These are phyloP conservation scores for Fusarium transvaalense DNA, from an alignment of 2,329 filamentous ascomycete species.

Conservation along the genomic window DNA sequence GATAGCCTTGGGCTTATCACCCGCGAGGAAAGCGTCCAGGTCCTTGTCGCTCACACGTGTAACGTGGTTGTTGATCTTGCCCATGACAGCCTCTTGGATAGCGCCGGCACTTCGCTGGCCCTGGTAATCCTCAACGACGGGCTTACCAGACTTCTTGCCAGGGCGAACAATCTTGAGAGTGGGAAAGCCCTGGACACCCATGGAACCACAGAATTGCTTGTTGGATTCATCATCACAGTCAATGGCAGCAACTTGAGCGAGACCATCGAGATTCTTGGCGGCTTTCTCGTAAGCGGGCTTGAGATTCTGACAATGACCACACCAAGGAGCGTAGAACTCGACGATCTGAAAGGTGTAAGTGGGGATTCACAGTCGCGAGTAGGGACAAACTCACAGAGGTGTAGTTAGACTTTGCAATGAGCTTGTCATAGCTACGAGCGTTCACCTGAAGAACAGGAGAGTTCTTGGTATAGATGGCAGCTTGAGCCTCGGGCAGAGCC, in stretches of 20 bases:
- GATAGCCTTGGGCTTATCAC: conserved; percentile 83
- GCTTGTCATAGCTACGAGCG: conserved; percentile 80
- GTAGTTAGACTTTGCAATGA: conserved; percentile 91
- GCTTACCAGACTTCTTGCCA: conserved; percentile 81
- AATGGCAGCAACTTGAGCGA: conserved; percentile 93
- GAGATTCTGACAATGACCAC: conserved; percentile 95
- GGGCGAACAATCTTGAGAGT: conserved; percentile 94
- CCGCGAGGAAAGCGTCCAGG: conserved; percentile 79
- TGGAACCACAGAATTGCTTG: conserved; percentile 84
- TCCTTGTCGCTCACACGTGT: conserved; percentile 84
- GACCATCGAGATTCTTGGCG: conserved; percentile 86
- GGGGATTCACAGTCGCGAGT: not conserved
- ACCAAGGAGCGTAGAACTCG: conserved; percentile 98
- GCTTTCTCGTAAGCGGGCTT: conserved; percentile 96
- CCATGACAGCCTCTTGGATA: conserved; percentile 86
- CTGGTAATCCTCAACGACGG: conserved; percentile 90
- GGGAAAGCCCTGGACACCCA: conserved; percentile 94
- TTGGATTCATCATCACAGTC: conserved; percentile 96
- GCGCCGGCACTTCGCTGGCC: conserved; percentile 85
- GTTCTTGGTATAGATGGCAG: conserved; percentile 84
- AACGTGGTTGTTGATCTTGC: conserved; percentile 93
- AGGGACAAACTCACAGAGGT: conserved; percentile 76
- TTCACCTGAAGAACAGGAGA: conserved; percentile 89
- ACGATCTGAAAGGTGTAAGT: conserved; percentile 61
- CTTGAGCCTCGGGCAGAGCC: conserved; percentile 72